phyloP scores from a whole-genome alignment of 2,329 filamentous ascomycete genomes.

The Epicoccum nigrum region DNA sequence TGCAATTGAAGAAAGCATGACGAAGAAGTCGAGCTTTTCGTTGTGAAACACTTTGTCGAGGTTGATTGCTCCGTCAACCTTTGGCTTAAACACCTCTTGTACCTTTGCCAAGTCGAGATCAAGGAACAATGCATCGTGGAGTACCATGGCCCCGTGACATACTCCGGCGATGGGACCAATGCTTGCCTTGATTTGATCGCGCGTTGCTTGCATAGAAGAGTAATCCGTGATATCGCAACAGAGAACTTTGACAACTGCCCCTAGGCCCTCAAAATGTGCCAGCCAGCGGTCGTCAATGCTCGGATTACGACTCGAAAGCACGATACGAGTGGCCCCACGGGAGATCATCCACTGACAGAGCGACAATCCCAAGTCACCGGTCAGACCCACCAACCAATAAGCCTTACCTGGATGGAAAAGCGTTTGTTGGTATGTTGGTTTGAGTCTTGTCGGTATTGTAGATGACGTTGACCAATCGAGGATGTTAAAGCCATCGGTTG shows the following conservation, averaged over 20 bases:
- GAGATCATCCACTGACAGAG: constrained; percentile 31
- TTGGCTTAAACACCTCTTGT: constrained; percentile 18
- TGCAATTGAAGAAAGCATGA: constrained; percentile 30
- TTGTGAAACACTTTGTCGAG: constrained; percentile 25
- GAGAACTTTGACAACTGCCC: constrained; percentile 6
- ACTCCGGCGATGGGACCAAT: constrained; percentile 23
- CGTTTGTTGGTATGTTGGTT: not conserved
- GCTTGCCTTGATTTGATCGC: not conserved
- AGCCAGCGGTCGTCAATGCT: constrained; percentile 34
- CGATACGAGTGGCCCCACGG: constrained; percentile 28
- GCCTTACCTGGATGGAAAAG: constrained; percentile 17
- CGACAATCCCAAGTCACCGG: constrained; percentile 27
- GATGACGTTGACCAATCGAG: not conserved
- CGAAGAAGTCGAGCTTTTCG: constrained; percentile 31
- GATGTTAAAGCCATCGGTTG: not conserved
- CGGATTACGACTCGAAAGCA: constrained; percentile 50
- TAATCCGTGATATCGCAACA: constrained; percentile 11
- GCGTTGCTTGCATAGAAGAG: not conserved
- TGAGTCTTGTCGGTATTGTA: not conserved
- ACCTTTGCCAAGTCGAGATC: constrained; percentile 14
- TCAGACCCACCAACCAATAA: constrained; percentile 29
- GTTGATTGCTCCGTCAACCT: constrained; percentile 22
- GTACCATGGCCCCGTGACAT: constrained; percentile 32
- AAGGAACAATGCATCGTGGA: constrained; percentile 21
- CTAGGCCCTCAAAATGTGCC: not conserved